Conservation (phyloP, 1,284 basidiomycete genomes). For the Heterobasidion occidentale region DNA sequence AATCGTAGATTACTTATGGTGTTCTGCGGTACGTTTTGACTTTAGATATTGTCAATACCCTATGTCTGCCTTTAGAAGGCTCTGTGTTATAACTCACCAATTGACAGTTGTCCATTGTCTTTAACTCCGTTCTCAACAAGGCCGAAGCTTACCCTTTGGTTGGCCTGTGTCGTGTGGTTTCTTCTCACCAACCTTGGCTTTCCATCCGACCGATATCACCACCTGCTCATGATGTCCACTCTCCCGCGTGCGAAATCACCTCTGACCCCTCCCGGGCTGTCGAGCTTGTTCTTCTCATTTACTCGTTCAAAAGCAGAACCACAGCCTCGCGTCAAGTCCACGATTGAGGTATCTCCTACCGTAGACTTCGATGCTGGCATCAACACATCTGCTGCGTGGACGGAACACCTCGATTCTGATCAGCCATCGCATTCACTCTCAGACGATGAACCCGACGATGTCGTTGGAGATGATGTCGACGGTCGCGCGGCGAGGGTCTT, state of each 20-base stretch:
- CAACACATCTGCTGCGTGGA: conserved; percentile 71
- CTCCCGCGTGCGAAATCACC: conserved; percentile 4
- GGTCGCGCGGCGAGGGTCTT: conserved; percentile 53
- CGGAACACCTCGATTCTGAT: conserved; percentile 44
- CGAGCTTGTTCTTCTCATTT: conserved; percentile 8
- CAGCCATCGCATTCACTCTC: conserved; percentile 16
- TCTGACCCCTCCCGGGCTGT: conserved; percentile 9
- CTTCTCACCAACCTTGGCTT: not conserved
- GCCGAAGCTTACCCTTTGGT: no score
- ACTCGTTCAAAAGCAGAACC: conserved; percentile 7
- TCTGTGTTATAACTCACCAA: not conserved
- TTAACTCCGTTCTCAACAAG: not conserved
- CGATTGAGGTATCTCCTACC: conserved; percentile 9
- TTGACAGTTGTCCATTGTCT: not conserved
- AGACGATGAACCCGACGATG: conserved; percentile 28
- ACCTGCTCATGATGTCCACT: conserved; percentile 5
- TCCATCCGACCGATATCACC: not conserved
- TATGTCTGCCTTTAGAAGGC: not conserved
- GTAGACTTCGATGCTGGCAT: conserved; percentile 66
- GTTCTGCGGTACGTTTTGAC: no score
- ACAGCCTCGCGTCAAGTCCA: conserved; percentile 7
- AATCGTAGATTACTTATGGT: no score
- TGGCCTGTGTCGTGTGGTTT: not conserved
- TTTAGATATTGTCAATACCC: no score
- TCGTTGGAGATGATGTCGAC: conserved; percentile 14